A percentile compares a stretch with the other conserved stretches of the same genome.
phyloP scores from a whole-genome alignment of 768 basidiomycete species.

The Termitomyces sp. region DNA sequence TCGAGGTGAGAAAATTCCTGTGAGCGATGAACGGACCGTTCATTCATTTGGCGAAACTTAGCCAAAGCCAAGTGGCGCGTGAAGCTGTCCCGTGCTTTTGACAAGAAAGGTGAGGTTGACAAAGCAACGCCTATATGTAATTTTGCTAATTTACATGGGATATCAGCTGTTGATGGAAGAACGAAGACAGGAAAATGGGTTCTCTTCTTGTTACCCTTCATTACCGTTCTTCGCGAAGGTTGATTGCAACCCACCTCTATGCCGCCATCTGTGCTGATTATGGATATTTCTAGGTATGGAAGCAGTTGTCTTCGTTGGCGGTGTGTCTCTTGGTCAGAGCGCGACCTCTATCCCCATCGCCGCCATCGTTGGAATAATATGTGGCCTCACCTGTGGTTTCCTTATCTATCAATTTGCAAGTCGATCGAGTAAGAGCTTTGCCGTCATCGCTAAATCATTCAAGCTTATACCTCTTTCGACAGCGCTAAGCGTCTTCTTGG shows the following conservation, averaged over 20 bases:
- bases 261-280: background rate
- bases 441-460: background rate
- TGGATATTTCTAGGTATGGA: slow-evolving; percentile 53
- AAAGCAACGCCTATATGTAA: background rate
- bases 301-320: slow-evolving; percentile 90
- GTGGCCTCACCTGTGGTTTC: slow-evolving; percentile 69
- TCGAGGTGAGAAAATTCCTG: slow-evolving; percentile 30
- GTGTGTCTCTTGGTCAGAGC: slow-evolving; percentile 79
- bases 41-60: slow-evolving; percentile 10
- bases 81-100: slow-evolving; percentile 80
- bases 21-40: too few relatives aligned
- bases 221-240: slow-evolving; percentile 94
- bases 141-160: background rate
- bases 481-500: slow-evolving; percentile 83
- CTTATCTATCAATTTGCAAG: slow-evolving; percentile 78
- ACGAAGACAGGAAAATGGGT: slow-evolving; percentile 71
- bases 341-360: slow-evolving; percentile 88
- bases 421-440: slow-evolving; percentile 48
- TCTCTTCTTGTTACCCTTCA: slow-evolving; percentile 82
- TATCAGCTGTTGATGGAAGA: slow-evolving; percentile 37
- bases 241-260: background rate
- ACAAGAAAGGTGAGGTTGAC: slow-evolving; percentile 20
- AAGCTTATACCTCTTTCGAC: background rate
- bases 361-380: slow-evolving; percentile 77
- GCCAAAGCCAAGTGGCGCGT: slow-evolving; percentile 93